These are phyloP conservation scores for Dacryopinax primogenitus DNA, from an alignment of 768 basidiomycete species.

Conservation along the genomic window DNA sequence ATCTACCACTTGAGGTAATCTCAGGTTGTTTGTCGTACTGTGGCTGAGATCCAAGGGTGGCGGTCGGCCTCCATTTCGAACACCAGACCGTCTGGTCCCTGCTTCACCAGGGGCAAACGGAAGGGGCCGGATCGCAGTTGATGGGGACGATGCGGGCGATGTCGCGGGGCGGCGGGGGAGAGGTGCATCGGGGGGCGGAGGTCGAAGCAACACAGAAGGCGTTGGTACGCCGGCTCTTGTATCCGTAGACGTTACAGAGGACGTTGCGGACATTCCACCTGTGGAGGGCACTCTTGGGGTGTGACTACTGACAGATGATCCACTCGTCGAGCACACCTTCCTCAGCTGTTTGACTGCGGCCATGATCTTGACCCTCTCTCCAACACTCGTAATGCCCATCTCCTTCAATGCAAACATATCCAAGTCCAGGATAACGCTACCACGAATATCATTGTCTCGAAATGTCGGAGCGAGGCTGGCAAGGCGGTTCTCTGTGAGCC, in stretches of 20 bases:
- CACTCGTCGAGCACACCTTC: slow-evolving; percentile 33
- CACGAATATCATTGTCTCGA: slow-evolving; percentile 76
- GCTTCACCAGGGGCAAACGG: neutral
- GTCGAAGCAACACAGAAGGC: neutral
- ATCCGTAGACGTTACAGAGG: neutral
- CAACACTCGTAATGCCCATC: slow-evolving; percentile 79
- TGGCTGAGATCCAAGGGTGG: slow-evolving; percentile 2
- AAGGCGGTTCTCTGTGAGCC: slow-evolving; percentile 71
- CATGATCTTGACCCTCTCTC: slow-evolving; percentile 78
- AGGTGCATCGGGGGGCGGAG: neutral
- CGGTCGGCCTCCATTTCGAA: neutral
- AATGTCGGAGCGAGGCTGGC: slow-evolving; percentile 55
- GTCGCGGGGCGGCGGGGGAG: neutral
- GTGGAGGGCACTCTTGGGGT: neutral
- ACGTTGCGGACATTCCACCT: neutral
- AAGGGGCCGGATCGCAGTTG: neutral
- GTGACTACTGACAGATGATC: neutral
- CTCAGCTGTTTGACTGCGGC: slow-evolving; percentile 73
- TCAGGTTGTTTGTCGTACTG: neutral
- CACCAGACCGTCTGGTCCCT: neutral
- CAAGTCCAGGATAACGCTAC: slow-evolving; percentile 80
- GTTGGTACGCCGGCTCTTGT: neutral
- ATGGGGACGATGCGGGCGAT: neutral
- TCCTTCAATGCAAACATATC: slow-evolving; percentile 80
- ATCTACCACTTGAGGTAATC: neutral